Conservation (phyloP, 75 land plant species). For the Pinus tabuliformis region DNA sequence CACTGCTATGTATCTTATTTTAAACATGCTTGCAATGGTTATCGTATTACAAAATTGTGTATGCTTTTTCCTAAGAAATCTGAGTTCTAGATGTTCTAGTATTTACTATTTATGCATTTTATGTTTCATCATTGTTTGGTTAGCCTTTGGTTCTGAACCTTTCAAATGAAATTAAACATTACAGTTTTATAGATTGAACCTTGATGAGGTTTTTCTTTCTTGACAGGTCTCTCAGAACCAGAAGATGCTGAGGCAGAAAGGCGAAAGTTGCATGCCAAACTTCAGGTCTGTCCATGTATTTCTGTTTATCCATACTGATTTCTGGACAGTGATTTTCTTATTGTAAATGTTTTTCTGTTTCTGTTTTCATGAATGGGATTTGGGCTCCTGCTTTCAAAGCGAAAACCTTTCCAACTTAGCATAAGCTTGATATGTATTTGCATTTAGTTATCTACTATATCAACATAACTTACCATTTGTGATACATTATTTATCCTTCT, state of each 20-base stretch:
- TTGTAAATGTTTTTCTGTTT: neutral
- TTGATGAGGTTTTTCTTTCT: neutral
- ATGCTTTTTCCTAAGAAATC: neutral
- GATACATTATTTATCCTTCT: neutral
- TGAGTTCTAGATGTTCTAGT: neutral
- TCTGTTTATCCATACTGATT: neutral
- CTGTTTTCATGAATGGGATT: neutral
- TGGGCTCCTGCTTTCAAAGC: neutral
- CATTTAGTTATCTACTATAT: neutral
- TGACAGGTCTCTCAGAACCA: constrained; percentile 7
- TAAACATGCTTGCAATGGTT: neutral
- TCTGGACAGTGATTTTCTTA: neutral
- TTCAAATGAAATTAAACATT: neutral
- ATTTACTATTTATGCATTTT: neutral
- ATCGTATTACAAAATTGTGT: neutral
- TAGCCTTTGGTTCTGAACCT: neutral
- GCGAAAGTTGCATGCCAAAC: constrained; percentile 3
- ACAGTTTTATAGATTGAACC: neutral
- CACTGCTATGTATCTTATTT: neutral
- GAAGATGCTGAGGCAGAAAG: constrained; percentile 12
- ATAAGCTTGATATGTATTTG: neutral
- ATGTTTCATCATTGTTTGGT: neutral
- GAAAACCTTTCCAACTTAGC: neutral
- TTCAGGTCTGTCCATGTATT: constrained; percentile 1
- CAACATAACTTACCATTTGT: neutral